These are phyloP conservation scores for Fraxinus dipetala DNA, from an alignment of 305 asterid species.

Conservation along the genomic window DNA sequence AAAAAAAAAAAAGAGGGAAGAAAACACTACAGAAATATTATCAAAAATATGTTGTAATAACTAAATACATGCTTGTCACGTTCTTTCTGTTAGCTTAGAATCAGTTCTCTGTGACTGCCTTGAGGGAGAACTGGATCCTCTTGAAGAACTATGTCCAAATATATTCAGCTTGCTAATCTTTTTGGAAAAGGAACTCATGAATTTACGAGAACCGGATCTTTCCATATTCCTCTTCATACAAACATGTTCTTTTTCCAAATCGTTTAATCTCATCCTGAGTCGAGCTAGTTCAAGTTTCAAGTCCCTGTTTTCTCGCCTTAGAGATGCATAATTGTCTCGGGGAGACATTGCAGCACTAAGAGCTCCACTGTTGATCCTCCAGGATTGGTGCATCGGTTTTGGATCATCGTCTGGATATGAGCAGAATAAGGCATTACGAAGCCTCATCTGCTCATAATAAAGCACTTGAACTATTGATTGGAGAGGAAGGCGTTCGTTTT, in stretches of 20 bases:
- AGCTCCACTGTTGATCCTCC: constrained; percentile 82
- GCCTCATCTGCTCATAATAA: constrained; percentile 82
- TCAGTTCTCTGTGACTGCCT: constrained; percentile 73
- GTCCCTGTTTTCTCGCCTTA: constrained; percentile 83
- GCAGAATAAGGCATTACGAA: constrained; percentile 61
- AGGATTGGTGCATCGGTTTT: constrained; percentile 70
- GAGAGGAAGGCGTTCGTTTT: constrained; percentile 91
- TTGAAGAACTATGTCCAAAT: constrained; percentile 53
- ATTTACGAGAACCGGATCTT: constrained; percentile 52
- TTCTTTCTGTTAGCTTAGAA: constrained; percentile 60
- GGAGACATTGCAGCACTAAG: constrained; percentile 87
- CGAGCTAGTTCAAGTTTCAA: constrained; percentile 84
- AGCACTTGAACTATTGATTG: constrained; percentile 94
- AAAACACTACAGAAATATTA: constrained; percentile 1
- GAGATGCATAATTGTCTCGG: constrained; percentile 76
- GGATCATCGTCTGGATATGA: constrained; percentile 72
- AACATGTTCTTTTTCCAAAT: constrained; percentile 85
- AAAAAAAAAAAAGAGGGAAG: background rate
- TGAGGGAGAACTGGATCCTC: constrained; percentile 64
- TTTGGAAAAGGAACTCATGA: constrained; percentile 58
- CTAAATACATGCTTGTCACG: constrained; percentile 32
- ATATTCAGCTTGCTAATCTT: constrained; percentile 60
- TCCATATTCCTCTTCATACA: constrained; percentile 79
- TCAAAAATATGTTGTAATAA: constrained; percentile 21
- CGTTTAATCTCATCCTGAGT: constrained; percentile 79